A percentile compares a stretch with the other conserved stretches of the same genome.
Evolutionary conservation across 495 filamentous ascomycete genomes (phyloP).

Genomic region (Neurospora sp.): DNA sequence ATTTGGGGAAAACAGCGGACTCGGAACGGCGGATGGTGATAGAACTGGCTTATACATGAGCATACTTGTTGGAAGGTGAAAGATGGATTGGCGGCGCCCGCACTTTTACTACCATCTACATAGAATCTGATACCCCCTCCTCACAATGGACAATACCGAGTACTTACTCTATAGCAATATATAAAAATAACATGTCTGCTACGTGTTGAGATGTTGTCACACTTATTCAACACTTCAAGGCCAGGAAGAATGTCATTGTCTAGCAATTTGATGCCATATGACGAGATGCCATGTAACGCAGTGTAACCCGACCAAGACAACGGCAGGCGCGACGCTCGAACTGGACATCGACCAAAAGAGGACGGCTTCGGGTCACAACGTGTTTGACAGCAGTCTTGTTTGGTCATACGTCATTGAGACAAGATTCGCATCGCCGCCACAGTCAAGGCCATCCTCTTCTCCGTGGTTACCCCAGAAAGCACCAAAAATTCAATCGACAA

Average conservation of each 20-base stretch:
- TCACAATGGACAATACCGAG: neutral
- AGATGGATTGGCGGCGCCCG: neutral
- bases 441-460: neutral
- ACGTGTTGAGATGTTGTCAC: neutral
- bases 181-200: neutral
- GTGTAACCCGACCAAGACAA: neutral
- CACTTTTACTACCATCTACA: neutral
- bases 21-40: neutral
- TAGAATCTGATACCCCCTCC: neutral
- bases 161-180: neutral
- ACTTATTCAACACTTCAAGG: neutral
- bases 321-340: too few relatives aligned
- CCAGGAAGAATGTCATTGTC: neutral
- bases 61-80: neutral
- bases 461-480: neutral
- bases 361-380: neutral
- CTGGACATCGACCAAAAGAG: neutral
- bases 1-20: neutral
- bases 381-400: neutral
- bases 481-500: neutral
- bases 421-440: neutral
- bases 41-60: neutral
- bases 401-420: neutral
- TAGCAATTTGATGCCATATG: neutral
- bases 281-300: neutral